Conservation (phyloP, 2,329 filamentous ascomycete species). For the Dendrostoma leiphaemia region DNA sequence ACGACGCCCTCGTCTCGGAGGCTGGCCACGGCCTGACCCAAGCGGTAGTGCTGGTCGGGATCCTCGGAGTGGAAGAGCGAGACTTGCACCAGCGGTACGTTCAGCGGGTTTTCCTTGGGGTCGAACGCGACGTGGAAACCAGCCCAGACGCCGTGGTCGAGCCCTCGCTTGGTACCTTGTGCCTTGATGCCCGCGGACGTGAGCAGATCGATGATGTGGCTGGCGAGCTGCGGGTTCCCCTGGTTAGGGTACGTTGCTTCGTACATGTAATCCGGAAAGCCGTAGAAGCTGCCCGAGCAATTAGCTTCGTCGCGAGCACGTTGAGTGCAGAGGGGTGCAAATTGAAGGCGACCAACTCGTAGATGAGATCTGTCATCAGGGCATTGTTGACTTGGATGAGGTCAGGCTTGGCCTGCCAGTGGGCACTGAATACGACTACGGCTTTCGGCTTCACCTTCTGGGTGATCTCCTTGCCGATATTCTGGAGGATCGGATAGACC, state of each 20-base stretch:
- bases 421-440: slow-evolving; percentile 73
- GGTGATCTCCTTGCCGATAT: slow-evolving; percentile 69
- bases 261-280: slow-evolving; percentile 70
- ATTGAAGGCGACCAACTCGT: slow-evolving; percentile 43
- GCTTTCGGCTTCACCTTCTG: slow-evolving; percentile 67
- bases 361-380: slow-evolving; percentile 64
- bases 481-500: slow-evolving; percentile 61
- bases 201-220: slow-evolving; percentile 55
- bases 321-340: not conserved
- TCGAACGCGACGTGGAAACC: slow-evolving; percentile 65
- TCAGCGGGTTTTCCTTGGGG: slow-evolving; percentile 58
- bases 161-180: slow-evolving; percentile 58
- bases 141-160: slow-evolving; percentile 76
- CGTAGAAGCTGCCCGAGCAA: slow-evolving; percentile 52
- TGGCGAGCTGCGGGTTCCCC: slow-evolving; percentile 59
- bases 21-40: slow-evolving; percentile 64
- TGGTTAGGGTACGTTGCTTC: slow-evolving; percentile 63
- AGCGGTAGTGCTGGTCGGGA: slow-evolving; percentile 62
- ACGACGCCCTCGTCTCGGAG: slow-evolving; percentile 66
- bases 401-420: slow-evolving; percentile 64
- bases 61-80: slow-evolving; percentile 66
- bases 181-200: slow-evolving; percentile 57
- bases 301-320: slow-evolving; percentile 18
- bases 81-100: slow-evolving; percentile 69
- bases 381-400: slow-evolving; percentile 65